These are phyloP conservation scores for Camellia sinensis DNA, from an alignment of 148 eudicot species.

Conservation along the genomic window DNA sequence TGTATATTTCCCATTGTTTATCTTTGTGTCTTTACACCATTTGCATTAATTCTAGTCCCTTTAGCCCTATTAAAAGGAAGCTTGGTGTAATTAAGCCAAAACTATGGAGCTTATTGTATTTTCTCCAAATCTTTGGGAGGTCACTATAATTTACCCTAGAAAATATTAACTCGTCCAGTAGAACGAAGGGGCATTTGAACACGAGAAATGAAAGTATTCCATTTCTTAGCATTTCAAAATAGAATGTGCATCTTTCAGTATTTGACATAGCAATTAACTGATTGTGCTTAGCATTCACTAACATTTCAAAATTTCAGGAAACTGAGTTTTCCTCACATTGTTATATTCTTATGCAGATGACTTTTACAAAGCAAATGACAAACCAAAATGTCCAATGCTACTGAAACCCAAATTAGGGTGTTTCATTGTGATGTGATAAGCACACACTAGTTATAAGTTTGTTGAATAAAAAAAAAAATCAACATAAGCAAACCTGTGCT, in stretches of 20 bases:
- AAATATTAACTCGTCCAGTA: neutral
- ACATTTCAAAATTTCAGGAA: neutral
- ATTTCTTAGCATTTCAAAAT: neutral
- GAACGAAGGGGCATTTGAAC: neutral
- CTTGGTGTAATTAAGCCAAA: no score
- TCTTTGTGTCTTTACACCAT: no score
- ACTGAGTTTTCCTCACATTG: neutral
- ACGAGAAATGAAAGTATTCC: neutral
- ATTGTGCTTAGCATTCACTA: neutral
- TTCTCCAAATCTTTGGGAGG: no score
- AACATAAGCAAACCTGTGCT: conserved; percentile 56
- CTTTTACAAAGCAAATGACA: neutral
- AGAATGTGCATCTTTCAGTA: neutral
- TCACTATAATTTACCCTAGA: no score
- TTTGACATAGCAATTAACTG: neutral
- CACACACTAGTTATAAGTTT: neutral
- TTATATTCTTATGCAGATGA: neutral
- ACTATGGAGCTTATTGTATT: no score
- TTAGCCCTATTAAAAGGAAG: no score
- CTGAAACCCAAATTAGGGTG: neutral
- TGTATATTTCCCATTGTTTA: no score
- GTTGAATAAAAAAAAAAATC: neutral
- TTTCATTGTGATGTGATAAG: neutral
- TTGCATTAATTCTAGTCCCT: no score
- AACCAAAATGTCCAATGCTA: neutral